Conservation (phyloP, 2,329 filamentous ascomycete species). For the Xylaria sp. region DNA sequence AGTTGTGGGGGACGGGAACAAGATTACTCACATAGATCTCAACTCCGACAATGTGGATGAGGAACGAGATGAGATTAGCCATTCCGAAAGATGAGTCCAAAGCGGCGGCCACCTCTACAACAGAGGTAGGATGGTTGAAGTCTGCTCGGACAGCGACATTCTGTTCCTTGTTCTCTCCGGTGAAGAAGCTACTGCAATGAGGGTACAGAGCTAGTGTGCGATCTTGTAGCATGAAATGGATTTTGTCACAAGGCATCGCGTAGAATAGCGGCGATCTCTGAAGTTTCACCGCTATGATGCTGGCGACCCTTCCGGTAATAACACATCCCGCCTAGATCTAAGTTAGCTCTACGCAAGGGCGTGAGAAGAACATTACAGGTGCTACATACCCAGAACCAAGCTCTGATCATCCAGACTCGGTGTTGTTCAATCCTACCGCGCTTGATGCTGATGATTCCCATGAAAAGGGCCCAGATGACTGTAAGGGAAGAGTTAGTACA, state of each 20-base stretch:
- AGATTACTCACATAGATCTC: constrained; percentile 55
- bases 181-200: constrained; percentile 48
- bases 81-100: constrained; percentile 58
- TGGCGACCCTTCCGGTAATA: constrained; percentile 57
- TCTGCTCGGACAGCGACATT: constrained; percentile 43
- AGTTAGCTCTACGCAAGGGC: not conserved
- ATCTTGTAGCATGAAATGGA: constrained; percentile 48
- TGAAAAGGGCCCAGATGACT: constrained; percentile 14
- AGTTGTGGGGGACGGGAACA: too few relatives aligned
- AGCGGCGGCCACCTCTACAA: constrained; percentile 46
- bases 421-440: constrained; percentile 66
- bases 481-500: not conserved
- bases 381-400: constrained; percentile 53
- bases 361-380: not conserved
- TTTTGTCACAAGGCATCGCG: constrained; percentile 52
- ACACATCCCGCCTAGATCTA: constrained; percentile 51
- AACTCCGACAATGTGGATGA: constrained; percentile 55
- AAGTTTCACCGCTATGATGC: constrained; percentile 43
- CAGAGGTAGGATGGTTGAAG: constrained; percentile 38
- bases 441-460: constrained; percentile 64
- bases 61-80: constrained; percentile 57
- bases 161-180: constrained; percentile 33
- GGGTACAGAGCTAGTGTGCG: constrained; percentile 48
- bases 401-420: constrained; percentile 67
- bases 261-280: constrained; percentile 34